Evolutionary conservation across 441 rosid species (phyloP), one percentile per base, ranked within the genome.

Genomic region (Pelargonium australe): DNA sequence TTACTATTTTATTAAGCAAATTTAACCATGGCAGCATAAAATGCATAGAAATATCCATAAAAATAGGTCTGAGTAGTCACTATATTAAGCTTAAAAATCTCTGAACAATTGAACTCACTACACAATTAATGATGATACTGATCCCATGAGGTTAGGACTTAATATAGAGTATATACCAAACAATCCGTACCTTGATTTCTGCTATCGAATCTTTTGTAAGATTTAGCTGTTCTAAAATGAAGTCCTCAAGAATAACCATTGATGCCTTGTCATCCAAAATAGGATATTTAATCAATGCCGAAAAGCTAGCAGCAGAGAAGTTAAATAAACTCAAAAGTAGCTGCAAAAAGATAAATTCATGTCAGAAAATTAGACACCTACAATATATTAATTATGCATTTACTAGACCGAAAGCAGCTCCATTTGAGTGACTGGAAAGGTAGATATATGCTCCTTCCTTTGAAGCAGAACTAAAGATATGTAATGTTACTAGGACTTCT

Each of bases 321-420:
- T 73, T 77, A 71, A 89, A 78, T 70, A 76, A 75, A 55, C 85
- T 88, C 72, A 82, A 75, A 75, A 94, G 92, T 66, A 89, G 84
- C 95, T 89, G 95, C 84, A 85, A 65, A 37, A 68, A 70, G 14
- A 7, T 34, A 20, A 47, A 41, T 13, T 41, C 14, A n/a, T 14
- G 31, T 31, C 11, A 71, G 43, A 31, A 17, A 44, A 66, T 12
- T 45, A 20, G 25, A 20, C 34, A n/a, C 17, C 57, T 12, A 43
- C 58, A 66, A 37, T 12, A 23, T n/a, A 28, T 20, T 31, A 63
- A 11, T 11, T 14, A 63, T 28, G 7, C 8, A 37, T 37, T 37
- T 5, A 28, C 63, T 16, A 58, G 63, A 20, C 23, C 1, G 23
- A 20, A 60, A 44, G n/a, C 63, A 60, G 63, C 25, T 60, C 25